phyloP scores from a whole-genome alignment of 2,329 filamentous ascomycete genomes.

The Aspergillus neoniger region DNA sequence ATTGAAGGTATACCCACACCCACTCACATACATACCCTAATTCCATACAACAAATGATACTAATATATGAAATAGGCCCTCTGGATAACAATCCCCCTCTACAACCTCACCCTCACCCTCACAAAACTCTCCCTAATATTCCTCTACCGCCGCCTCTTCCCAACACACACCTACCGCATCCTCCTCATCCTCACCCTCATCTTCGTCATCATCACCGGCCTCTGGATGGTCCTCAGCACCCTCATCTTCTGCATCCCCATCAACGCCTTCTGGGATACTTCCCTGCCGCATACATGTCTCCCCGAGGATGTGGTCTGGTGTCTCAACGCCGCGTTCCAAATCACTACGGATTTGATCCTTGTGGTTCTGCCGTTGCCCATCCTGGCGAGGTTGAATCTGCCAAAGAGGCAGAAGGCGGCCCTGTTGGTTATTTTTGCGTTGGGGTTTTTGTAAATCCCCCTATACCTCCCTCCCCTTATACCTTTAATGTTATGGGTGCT shows the following conservation, averaged over 20 bases:
- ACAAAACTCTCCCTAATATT: slow-evolving; percentile 36
- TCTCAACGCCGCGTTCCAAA: slow-evolving; percentile 33
- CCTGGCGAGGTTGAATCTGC: slow-evolving; percentile 26
- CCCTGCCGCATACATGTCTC: slow-evolving; percentile 20
- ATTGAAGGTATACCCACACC: slow-evolving; percentile 25
- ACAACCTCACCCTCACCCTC: slow-evolving; percentile 35
- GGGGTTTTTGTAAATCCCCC: slow-evolving; percentile 29
- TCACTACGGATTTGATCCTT: slow-evolving; percentile 28
- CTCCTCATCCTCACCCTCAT: slow-evolving; percentile 21
- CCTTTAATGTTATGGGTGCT: not conserved
- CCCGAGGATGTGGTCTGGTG: slow-evolving; percentile 27
- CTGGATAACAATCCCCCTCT: slow-evolving; percentile 37
- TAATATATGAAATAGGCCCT: slow-evolving; percentile 23
- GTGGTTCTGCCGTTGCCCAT: slow-evolving; percentile 31
- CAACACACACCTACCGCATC: slow-evolving; percentile 21
- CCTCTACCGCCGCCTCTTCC: slow-evolving; percentile 38
- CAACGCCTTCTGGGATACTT: slow-evolving; percentile 26
- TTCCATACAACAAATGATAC: too few species aligned
- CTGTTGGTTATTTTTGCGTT: slow-evolving; percentile 32
- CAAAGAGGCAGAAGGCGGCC: slow-evolving; percentile 25
- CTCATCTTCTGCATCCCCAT: slow-evolving; percentile 32
- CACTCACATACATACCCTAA: too few species aligned
- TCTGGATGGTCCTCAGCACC: slow-evolving; percentile 32
- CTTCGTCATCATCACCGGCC: slow-evolving; percentile 23
- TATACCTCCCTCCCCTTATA: not conserved